Evolutionary conservation across 208 protist genomes (phyloP).

Genomic region (Trypanosoma boissoni): DNA sequence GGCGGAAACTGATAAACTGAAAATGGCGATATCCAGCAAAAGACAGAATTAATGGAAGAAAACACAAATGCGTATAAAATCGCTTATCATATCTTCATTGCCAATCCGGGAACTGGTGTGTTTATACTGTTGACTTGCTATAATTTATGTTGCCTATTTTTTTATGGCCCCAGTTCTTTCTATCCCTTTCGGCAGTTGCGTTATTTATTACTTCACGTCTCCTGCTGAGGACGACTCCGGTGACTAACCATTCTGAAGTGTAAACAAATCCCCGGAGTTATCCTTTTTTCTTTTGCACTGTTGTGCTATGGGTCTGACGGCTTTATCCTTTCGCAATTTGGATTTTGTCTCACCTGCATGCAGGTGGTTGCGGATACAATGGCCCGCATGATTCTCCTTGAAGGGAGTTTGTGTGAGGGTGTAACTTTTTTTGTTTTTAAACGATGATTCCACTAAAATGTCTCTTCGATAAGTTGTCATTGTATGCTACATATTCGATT

Average conservation of each 20-base stretch:
- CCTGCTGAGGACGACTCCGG: slow-evolving; percentile 25
- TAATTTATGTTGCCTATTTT: slow-evolving; percentile 23
- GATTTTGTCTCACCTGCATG: slow-evolving; percentile 35
- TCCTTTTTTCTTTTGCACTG: slow-evolving; percentile 22
- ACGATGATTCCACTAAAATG: slow-evolving; percentile 23
- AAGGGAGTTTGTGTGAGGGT: slow-evolving; percentile 16
- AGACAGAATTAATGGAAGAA: slow-evolving; percentile 3
- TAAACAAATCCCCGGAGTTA: slow-evolving; percentile 21
- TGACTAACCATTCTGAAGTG: slow-evolving; percentile 13
- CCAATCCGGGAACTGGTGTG: slow-evolving; percentile 31
- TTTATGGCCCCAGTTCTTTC: slow-evolving; percentile 23
- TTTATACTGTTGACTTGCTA: slow-evolving; percentile 33
- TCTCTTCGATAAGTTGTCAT: slow-evolving; percentile 21
- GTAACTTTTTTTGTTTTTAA: slow-evolving; percentile 23
- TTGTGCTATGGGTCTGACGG: slow-evolving; percentile 16
- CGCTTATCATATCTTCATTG: slow-evolving; percentile 48
- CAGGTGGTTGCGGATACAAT: slow-evolving; percentile 26
- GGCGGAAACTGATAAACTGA: background rate
- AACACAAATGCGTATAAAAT: slow-evolving; percentile 27
- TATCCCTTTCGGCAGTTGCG: slow-evolving; percentile 13
- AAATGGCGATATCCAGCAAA: background rate
- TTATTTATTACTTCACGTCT: slow-evolving; percentile 27
- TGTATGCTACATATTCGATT: slow-evolving; percentile 23
- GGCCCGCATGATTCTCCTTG: slow-evolving; percentile 16
- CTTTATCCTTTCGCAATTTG: slow-evolving; percentile 35